These are phyloP conservation scores for Abrus precatorius DNA, from an alignment of 306 rosid species.

Conservation along the genomic window DNA sequence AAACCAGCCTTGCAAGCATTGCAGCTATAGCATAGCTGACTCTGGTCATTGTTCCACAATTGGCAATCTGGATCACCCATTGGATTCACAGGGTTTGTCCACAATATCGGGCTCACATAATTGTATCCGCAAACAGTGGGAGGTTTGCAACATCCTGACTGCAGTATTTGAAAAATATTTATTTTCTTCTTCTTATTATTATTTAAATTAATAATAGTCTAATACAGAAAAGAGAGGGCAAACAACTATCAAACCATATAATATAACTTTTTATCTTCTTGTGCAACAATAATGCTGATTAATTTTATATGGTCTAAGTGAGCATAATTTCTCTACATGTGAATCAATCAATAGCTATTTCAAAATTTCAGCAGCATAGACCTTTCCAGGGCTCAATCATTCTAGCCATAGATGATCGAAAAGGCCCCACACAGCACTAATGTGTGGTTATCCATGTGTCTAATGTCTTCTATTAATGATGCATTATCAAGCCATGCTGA, in stretches of 20 bases:
- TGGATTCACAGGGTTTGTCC: constrained; percentile 79
- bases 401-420: not conserved
- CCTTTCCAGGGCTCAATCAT: constrained; percentile 42
- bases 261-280: constrained; percentile 46
- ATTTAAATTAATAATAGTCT: not conserved
- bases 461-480: constrained; percentile 35
- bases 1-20: constrained; percentile 93
- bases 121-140: constrained; percentile 79
- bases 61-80: constrained; percentile 81
- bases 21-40: constrained; percentile 83
- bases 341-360: constrained; percentile 17
- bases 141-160: constrained; percentile 98
- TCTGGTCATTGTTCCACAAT: constrained; percentile 90
- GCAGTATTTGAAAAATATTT: constrained; percentile 5
- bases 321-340: constrained; percentile 44
- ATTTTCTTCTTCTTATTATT: too few species aligned
- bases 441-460: constrained; percentile 30
- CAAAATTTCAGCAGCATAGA: constrained; percentile 28
- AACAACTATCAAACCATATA: constrained; percentile 42
- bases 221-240: not conserved
- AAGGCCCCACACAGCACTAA: constrained; percentile 48
- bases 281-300: constrained; percentile 42
- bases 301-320: constrained; percentile 41
- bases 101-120: constrained; percentile 75
- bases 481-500: constrained; percentile 18